Conservation (phyloP, 805 yeast genomes). For the Sugiyamaella qingdaonensis region DNA sequence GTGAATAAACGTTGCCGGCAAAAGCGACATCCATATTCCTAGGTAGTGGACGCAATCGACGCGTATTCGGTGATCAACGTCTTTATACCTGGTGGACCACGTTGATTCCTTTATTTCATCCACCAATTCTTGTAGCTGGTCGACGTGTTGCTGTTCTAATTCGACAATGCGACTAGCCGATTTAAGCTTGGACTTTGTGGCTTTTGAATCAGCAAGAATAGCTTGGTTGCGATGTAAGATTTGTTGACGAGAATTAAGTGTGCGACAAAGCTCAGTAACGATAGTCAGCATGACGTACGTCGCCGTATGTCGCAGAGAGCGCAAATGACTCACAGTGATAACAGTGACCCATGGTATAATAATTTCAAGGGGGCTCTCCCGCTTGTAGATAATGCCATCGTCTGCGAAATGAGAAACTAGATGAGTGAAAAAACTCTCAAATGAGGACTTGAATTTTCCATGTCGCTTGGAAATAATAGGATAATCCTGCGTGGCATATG, state of each 20-base stretch:
- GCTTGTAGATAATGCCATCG: constrained; percentile 15
- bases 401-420: constrained; percentile 12
- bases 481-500: constrained; percentile 63
- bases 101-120: constrained; percentile 63
- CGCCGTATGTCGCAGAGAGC: constrained; percentile 68
- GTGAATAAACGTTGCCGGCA: constrained; percentile 68
- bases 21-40: constrained; percentile 65
- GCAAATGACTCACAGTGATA: constrained; percentile 60
- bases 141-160: constrained; percentile 19
- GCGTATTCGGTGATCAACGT: constrained; percentile 68
- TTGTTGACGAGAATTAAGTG: not conserved
- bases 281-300: constrained; percentile 56
- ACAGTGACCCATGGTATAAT: constrained; percentile 68
- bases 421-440: constrained; percentile 46
- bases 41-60: constrained; percentile 60
- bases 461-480: constrained; percentile 56
- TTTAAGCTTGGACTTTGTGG: constrained; percentile 7
- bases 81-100: constrained; percentile 75
- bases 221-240: not conserved
- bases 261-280: constrained; percentile 52
- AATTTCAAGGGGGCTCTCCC: constrained; percentile 29
- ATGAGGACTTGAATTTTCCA: constrained; percentile 49
- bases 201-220: not conserved
- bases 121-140: constrained; percentile 40
- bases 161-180: constrained; percentile 22